Base-by-base conservation (phyloP, 2,329 filamentous ascomycete species). In the Monilinia polystroma region DNA sequence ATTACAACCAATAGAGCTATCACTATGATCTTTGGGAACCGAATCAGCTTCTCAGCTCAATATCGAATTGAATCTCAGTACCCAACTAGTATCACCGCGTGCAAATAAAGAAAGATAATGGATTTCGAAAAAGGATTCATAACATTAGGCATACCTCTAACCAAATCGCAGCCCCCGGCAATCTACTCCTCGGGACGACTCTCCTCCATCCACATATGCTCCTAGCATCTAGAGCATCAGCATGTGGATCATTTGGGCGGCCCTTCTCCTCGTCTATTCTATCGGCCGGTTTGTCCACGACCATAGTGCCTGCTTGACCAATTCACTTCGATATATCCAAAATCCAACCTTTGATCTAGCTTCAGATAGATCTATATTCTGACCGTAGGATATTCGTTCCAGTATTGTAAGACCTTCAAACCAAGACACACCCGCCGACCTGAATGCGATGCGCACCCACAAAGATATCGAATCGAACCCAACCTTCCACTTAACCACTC, bases 81-180 rank as follows among this genome's bases (percentile, higher is more conserved):
- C 16, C 18, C 8, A 41, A n/a, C 23, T 6, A 14, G 11, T 47
- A 68, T 52, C 54, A 29, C 12, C 18, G 16, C 14, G 20, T 57
- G 29, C 29, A n/a, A 35, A 45, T 43, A 6, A 6, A 57, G 14
- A 6, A 11, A 4, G 51, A 1, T 29, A 12, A 38, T 26, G 49
- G 6, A 20, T 23, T 6, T 29, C 16, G 29, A 12, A 14, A 32
- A 43, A 16, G 52, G 29, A 32, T 45, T 20, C 26, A 60, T 20
- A 18, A 26, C 26, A 52, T 11, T 14, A 23, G 35, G 10, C 62
- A 53, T 58, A 73, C 72, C 66, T 70, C 70, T 49, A 68, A 69
- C 54, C 68, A 70, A 56, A 68, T 60, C 47, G 52, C 43, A 32
- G 63, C 35, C 23, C 57, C 53, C 32, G 45, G 58, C 38, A 51